A percentile compares a stretch with the other conserved stretches of the same genome.
phyloP scores from a whole-genome alignment of 129 eudicot genomes.

The Saussurea involucrata region DNA sequence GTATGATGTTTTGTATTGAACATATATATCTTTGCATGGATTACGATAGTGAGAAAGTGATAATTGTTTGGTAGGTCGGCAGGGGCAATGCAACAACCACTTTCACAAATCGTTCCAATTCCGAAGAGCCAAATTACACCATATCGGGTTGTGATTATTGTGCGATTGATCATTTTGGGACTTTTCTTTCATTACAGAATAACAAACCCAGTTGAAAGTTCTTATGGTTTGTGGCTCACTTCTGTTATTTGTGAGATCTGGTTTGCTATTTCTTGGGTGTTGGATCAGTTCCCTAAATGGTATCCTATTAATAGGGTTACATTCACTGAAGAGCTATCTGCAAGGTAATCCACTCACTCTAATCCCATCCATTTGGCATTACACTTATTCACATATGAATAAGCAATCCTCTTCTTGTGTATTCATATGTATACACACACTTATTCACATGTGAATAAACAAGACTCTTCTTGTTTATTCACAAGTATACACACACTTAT shows the following conservation, averaged over 20 bases:
- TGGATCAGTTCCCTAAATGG: constrained; percentile 99
- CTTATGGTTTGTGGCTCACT: constrained; percentile 91
- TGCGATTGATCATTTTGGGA: constrained; percentile 76
- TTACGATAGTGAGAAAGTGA: not conserved
- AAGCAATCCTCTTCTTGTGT: not conserved
- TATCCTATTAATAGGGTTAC: constrained; percentile 75
- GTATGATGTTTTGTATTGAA: not conserved
- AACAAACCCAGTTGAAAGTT: constrained; percentile 91
- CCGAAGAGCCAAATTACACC: constrained; percentile 81
- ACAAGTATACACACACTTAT: not conserved
- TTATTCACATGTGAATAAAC: not conserved
- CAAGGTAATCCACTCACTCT: constrained; percentile 45
- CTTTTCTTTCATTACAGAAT: constrained; percentile 89
- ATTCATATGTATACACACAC: not conserved
- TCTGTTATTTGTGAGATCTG: constrained; percentile 98
- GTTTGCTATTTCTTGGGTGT: constrained; percentile 96
- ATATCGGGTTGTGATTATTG: constrained; percentile 67
- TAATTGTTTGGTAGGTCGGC: constrained; percentile 47
- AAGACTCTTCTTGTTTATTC: not conserved
- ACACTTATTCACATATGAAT: not conserved
- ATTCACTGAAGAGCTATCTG: constrained; percentile 68
- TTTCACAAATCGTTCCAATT: constrained; percentile 75
- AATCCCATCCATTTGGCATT: not conserved
- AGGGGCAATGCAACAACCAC: constrained; percentile 65
- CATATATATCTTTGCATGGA: not conserved